These are phyloP conservation scores for Hygrophorus pudorinus DNA, from an alignment of 768 basidiomycete species.

Conservation along the genomic window DNA sequence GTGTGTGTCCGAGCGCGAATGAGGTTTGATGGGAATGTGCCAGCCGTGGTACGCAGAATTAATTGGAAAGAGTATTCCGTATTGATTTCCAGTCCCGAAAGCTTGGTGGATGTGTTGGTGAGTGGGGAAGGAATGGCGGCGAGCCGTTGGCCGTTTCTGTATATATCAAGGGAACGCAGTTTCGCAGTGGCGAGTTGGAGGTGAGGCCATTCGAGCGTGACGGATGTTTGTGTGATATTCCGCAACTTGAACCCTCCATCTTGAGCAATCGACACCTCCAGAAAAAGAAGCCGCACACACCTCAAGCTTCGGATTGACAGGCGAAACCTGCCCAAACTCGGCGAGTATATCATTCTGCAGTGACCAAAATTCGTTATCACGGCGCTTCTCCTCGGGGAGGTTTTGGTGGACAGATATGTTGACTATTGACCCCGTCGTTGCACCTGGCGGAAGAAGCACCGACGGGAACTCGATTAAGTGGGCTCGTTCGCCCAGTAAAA, in stretches of 20 bases:
- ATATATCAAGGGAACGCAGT: conserved; percentile 84
- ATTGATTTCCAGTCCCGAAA: conserved; percentile 72
- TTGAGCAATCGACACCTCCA: background rate
- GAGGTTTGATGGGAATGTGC: conserved; percentile 79
- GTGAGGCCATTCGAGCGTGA: conserved; percentile 91
- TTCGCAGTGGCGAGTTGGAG: conserved; percentile 79
- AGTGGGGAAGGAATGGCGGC: conserved; percentile 76
- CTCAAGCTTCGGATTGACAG: conserved; percentile 64
- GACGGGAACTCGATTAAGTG: conserved; percentile 99
- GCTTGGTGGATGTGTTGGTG: conserved; percentile 80
- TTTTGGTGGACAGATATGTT: conserved; percentile 95
- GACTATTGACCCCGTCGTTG: conserved; percentile 90
- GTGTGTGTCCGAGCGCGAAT: conserved; percentile 84
- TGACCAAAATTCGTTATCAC: conserved; percentile 74
- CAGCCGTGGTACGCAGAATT: conserved; percentile 85
- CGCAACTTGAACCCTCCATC: conserved; percentile 54
- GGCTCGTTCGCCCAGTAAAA: conserved; percentile 85
- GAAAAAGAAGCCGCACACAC: conserved; percentile 28
- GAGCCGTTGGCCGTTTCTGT: conserved; percentile 82
- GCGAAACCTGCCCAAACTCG: conserved; percentile 58
- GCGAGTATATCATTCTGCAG: conserved; percentile 75
- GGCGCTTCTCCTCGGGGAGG: conserved; percentile 67
- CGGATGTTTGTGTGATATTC: conserved; percentile 93
- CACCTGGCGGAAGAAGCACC: conserved; percentile 84
- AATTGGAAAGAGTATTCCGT: conserved; percentile 93